A percentile compares a stretch with the other conserved stretches of the same genome.
phyloP scores from a whole-genome alignment of 1,284 basidiomycete species.

The Peniophora sp. region DNA sequence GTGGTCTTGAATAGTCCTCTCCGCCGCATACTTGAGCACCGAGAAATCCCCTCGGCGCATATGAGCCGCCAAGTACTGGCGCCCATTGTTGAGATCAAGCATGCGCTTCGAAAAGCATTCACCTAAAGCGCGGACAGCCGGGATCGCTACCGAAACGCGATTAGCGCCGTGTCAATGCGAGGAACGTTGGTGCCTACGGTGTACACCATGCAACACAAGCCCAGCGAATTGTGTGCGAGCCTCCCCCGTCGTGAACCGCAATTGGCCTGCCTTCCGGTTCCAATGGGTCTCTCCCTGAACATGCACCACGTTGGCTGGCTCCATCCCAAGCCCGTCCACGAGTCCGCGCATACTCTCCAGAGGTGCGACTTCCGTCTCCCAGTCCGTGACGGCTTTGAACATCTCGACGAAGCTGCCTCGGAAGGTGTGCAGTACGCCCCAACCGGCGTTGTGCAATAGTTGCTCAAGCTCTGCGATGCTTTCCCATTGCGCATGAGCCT shows the following conservation, averaged over 20 bases:
- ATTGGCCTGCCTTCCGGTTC: neutral
- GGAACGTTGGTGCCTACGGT: neutral
- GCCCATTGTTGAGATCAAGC: neutral
- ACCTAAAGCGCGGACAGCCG: neutral
- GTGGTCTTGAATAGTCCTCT: neutral
- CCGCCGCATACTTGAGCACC: neutral
- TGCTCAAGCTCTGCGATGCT: neutral
- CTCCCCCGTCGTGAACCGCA: neutral
- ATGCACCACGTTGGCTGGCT: neutral
- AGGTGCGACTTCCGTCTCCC: neutral
- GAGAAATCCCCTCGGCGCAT: neutral
- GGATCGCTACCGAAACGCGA: neutral
- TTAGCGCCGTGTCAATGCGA: too few species aligned
- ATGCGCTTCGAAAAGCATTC: neutral
- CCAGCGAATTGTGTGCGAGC: neutral
- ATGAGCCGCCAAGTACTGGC: neutral
- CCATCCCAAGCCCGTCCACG: neutral
- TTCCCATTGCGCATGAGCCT: neutral
- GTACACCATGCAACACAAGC: neutral
- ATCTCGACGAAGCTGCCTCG: neutral
- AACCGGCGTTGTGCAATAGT: neutral
- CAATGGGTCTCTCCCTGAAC: neutral
- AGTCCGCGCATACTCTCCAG: neutral
- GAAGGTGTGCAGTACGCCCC: neutral
- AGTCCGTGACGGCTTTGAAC: constrained; percentile 1